Evolutionary conservation across 768 basidiomycete species (phyloP).

Genomic region (Daedaleopsis sinensis): DNA sequence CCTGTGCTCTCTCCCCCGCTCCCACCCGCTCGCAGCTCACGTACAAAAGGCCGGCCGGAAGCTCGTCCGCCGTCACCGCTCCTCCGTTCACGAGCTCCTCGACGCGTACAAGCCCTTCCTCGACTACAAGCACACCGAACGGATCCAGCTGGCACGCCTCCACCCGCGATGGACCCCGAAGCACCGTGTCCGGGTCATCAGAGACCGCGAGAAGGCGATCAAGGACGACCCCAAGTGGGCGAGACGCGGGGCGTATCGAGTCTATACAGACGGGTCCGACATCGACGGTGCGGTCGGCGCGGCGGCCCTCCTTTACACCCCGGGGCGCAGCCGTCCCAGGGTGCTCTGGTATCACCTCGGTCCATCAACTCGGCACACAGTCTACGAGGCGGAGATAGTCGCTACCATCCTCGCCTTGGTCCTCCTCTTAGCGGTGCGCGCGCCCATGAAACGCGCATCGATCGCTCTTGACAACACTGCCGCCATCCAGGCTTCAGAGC

Average conservation of each 20-base stretch:
- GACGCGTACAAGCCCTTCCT: not conserved
- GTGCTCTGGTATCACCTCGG: conserved; percentile 27
- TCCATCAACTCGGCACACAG: conserved; percentile 24
- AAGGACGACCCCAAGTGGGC: not conserved
- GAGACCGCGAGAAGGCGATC: not conserved
- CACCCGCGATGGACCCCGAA: not conserved
- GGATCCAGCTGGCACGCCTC: not conserved
- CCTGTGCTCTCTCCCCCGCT: conserved; percentile 5
- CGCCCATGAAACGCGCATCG: not conserved
- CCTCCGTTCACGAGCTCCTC: not conserved
- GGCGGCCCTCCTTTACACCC: not conserved
- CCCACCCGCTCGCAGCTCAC: conserved; percentile 8
- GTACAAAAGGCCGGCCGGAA: not conserved
- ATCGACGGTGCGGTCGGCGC: conserved; percentile 13
- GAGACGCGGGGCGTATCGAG: not conserved
- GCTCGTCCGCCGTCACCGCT: not conserved
- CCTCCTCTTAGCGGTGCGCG: conserved; percentile 3
- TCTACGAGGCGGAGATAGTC: conserved; percentile 33
- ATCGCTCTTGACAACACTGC: not conserved
- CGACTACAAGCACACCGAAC: not conserved
- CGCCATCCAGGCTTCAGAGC: not conserved
- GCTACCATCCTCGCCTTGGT: conserved; percentile 18
- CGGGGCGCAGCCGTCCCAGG: not conserved
- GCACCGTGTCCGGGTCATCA: not conserved
- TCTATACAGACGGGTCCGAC: conserved; percentile 34